Conservation (phyloP, 129 eudicot genomes). For the Cynara cardunculus region DNA sequence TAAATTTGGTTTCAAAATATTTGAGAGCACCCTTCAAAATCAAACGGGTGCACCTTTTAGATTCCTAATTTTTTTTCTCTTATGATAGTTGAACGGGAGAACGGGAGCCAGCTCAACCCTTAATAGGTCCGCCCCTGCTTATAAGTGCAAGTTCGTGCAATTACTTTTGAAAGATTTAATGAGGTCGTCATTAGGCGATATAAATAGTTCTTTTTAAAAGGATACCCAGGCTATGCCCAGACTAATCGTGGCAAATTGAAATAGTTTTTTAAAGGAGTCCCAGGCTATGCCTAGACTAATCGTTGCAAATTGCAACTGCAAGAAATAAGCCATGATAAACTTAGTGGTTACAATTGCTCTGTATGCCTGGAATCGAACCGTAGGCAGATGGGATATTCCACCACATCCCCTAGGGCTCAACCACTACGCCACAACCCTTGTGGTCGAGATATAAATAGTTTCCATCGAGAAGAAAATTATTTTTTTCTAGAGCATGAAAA, state of each 20-base stretch:
- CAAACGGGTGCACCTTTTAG: not conserved
- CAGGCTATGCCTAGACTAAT: no score
- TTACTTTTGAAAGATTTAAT: slow-evolving; percentile 1
- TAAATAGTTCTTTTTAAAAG: not conserved
- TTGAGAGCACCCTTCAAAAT: not conserved
- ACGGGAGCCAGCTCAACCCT: not conserved
- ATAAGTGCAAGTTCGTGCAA: not conserved
- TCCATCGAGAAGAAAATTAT: not conserved
- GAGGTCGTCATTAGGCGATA: not conserved
- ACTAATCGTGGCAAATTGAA: no score
- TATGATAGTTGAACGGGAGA: not conserved
- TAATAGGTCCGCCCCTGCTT: not conserved
- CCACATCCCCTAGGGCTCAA: no score
- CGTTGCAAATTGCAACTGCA: no score
- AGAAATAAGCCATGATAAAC: no score
- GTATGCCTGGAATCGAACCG: no score
- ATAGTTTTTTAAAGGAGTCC: not conserved
- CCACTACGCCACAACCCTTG: no score
- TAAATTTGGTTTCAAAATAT: no score
- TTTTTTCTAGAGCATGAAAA: not conserved
- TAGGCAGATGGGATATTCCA: no score
- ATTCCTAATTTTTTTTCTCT: not conserved
- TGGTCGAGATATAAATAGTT: not conserved
- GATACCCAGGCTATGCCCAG: no score
- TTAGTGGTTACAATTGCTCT: no score